Conservation (phyloP, 2,329 filamentous ascomycete species). For the Botrytis pseudocinerea region DNA sequence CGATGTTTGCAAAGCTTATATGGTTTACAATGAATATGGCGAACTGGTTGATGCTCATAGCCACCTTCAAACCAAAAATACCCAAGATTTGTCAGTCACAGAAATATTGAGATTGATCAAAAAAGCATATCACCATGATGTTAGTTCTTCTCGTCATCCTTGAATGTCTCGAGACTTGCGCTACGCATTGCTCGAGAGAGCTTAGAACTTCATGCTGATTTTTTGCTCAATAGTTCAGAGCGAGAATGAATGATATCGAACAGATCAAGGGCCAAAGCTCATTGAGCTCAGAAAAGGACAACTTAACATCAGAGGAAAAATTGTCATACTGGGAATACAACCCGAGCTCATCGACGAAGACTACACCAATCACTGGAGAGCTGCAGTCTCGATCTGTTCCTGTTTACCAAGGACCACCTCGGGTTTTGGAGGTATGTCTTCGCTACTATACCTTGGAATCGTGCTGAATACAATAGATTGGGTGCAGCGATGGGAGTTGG, state of each 20-base stretch:
- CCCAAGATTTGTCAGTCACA: conserved; percentile 30
- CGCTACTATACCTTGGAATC: neutral
- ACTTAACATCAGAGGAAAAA: conserved; percentile 12
- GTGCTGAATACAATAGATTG: conserved; percentile 26
- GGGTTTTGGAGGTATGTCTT: conserved; percentile 33
- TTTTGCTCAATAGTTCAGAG: conserved; percentile 29
- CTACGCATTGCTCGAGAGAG: neutral
- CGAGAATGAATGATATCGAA: conserved; percentile 30
- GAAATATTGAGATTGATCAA: conserved; percentile 35
- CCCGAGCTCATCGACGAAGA: conserved; percentile 15
- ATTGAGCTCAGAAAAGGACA: conserved; percentile 8
- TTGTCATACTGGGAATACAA: conserved; percentile 36
- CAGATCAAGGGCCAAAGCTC: conserved; percentile 10
- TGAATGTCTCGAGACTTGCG: neutral
- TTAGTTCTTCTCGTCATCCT: conserved; percentile 24
- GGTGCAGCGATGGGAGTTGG: conserved; percentile 38
- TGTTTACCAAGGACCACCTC: conserved; percentile 30
- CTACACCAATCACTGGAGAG: neutral
- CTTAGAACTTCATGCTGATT: conserved; percentile 2
- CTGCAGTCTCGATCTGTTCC: conserved; percentile 20
- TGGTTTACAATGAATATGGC: conserved; percentile 40
- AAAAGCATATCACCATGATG: conserved; percentile 37
- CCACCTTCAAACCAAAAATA: conserved; percentile 20
- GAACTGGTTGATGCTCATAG: conserved; percentile 33
- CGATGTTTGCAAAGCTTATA: conserved; percentile 26